phyloP scores from a whole-genome alignment of 139 green algal species.

The Ulvella scutata region DNA sequence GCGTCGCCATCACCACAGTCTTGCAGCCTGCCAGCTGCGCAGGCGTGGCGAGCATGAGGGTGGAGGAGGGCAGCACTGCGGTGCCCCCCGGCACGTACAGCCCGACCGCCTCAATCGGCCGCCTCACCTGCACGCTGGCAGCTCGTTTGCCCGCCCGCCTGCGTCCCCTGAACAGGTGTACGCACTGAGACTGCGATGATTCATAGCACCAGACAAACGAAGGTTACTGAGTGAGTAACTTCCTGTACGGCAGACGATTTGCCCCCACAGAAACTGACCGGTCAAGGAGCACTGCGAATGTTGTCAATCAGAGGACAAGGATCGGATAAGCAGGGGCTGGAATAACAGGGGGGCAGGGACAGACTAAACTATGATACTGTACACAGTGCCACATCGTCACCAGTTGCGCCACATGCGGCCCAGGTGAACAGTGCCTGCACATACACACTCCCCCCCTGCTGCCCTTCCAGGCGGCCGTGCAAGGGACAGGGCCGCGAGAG shows the following conservation, averaged over 20 bases:
- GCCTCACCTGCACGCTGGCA: neutral
- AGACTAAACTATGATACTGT: too few species aligned
- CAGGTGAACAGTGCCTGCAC: too few species aligned
- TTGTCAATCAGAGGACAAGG: too few species aligned
- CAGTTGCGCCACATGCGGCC: too few species aligned
- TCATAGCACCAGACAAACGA: neutral
- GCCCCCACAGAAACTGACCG: neutral
- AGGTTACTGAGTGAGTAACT: neutral
- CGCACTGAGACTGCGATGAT: too few species aligned
- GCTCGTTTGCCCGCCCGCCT: neutral
- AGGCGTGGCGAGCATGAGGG: constrained; percentile 93
- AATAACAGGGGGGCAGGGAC: too few species aligned
- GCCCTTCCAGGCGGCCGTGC: too few species aligned
- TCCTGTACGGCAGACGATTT: neutral
- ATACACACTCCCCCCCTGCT: too few species aligned
- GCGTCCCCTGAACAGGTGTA: too few species aligned
- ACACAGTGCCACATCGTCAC: too few species aligned
- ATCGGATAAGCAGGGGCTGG: too few species aligned
- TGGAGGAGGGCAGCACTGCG: constrained; percentile 82
- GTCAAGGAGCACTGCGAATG: neutral
- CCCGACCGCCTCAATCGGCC: constrained; percentile 44
- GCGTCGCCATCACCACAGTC: constrained; percentile 93
- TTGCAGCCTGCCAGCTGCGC: constrained; percentile 70
- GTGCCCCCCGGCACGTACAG: constrained; percentile 95
- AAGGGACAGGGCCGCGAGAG: too few species aligned